Evolutionary conservation across 306 rosid genomes (phyloP).

Genomic region (Inga laurina): DNA sequence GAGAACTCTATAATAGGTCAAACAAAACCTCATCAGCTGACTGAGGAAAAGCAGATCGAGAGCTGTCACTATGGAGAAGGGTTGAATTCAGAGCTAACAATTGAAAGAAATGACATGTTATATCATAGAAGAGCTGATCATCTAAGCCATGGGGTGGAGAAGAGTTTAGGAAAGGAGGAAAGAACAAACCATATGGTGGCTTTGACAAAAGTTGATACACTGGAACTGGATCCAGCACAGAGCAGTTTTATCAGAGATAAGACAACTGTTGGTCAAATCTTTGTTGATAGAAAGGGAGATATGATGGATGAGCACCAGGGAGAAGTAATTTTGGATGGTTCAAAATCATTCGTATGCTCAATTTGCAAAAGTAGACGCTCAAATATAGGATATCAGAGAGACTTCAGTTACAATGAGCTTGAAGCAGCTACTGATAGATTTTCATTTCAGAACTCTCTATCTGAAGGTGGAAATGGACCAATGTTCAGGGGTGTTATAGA

Average conservation of each 20-base stretch:
- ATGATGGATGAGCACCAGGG: neutral
- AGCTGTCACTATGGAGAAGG: neutral
- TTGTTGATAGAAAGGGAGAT: neutral
- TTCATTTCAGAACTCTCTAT: slow-evolving; percentile 38
- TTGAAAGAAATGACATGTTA: neutral
- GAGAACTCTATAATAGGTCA: neutral
- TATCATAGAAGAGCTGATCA: neutral
- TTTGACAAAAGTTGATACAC: neutral
- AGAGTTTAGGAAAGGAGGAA: slow-evolving; percentile 9
- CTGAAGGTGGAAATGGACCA: slow-evolving; percentile 45
- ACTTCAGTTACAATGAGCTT: slow-evolving; percentile 52
- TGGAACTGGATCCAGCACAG: neutral
- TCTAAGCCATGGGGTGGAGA: neutral
- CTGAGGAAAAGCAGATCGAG: neutral
- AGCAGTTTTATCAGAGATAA: neutral
- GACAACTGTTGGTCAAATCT: neutral
- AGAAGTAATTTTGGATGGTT: neutral
- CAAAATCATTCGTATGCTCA: slow-evolving; percentile 32
- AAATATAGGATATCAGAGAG: slow-evolving; percentile 39
- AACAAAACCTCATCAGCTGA: neutral
- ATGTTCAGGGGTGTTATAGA: slow-evolving; percentile 43
- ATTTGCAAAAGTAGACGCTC: slow-evolving; percentile 46
- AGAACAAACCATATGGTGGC: neutral
- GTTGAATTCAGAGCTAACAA: slow-evolving; percentile 1
- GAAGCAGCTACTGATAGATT: slow-evolving; percentile 46